Percentiles rank a stretch among this genome's conserved stretches.
Evolutionary conservation across 2,329 filamentous ascomycete species (phyloP).

Genomic region (Botrytis fragariae): DNA sequence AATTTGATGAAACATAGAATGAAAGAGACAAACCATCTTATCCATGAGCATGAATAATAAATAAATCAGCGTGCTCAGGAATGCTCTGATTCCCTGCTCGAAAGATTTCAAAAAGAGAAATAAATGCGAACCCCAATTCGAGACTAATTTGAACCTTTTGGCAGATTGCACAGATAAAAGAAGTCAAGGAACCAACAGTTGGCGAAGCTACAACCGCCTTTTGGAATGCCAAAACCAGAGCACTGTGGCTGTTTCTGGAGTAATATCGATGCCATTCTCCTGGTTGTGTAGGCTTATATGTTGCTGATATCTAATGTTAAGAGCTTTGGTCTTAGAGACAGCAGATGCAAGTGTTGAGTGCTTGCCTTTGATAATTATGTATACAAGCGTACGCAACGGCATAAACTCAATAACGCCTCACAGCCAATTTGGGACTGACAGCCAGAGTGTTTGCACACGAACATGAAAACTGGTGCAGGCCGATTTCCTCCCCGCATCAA

Average conservation of each 20-base stretch:
- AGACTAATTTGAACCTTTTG: not conserved
- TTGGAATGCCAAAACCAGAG: not conserved
- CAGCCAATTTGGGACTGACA: not conserved
- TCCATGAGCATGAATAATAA: not conserved
- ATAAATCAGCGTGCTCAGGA: not conserved
- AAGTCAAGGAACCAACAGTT: not conserved
- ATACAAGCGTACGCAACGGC: not conserved
- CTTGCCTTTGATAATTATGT: not conserved
- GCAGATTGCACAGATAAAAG: not conserved
- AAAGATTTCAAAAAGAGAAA: too few relatives aligned
- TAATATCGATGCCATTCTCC: not conserved
- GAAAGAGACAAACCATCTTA: not conserved
- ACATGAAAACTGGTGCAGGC: not conserved
- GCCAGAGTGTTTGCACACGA: not conserved
- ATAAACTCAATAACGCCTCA: not conserved
- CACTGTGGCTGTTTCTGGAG: not conserved
- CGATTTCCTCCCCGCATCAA: not conserved
- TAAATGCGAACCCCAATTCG: too few relatives aligned
- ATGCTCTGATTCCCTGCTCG: not conserved
- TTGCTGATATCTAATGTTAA: not conserved
- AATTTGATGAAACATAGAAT: not conserved
- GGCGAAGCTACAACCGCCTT: not conserved
- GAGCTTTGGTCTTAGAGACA: not conserved
- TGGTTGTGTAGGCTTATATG: not conserved
- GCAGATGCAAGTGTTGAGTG: not conserved